A percentile compares a stretch with the other conserved stretches of the same genome.
Conservation (phyloP, 345 rosid species). For the Linum usitatissimum region DNA sequence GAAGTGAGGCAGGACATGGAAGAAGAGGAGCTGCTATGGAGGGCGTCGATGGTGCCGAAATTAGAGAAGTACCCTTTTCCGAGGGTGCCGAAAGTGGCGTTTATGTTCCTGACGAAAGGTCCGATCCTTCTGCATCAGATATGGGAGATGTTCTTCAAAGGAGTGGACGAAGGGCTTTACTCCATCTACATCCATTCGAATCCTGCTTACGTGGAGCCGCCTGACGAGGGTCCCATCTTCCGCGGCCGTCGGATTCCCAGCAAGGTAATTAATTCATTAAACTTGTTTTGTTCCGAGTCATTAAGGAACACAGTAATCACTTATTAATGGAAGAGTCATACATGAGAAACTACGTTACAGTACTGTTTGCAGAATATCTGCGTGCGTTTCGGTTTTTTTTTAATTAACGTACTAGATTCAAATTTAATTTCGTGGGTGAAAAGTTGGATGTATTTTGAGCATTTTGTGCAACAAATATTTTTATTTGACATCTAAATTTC, state of each 20-base stretch:
- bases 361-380: too few species aligned
- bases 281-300: too few species aligned
- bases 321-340: too few species aligned
- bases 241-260: background rate
- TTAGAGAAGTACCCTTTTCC: constrained; percentile 12
- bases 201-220: background rate
- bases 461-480: too few species aligned
- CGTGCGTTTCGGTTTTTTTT: too few species aligned
- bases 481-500: too few species aligned
- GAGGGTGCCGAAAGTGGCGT: constrained; percentile 19
- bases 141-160: constrained; percentile 27
- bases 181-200: background rate
- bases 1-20: constrained; percentile 24
- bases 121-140: constrained; percentile 21
- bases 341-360: too few species aligned
- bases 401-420: too few species aligned
- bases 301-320: too few species aligned
- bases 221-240: background rate
- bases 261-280: background rate
- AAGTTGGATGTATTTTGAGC: too few species aligned
- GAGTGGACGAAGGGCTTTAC: constrained; percentile 11
- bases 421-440: too few species aligned
- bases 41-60: constrained; percentile 16
- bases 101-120: constrained; percentile 24
- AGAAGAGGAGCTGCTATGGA: constrained; percentile 27